phyloP scores from a whole-genome alignment of 805 yeast species.

The Saccharomyces jurei region DNA sequence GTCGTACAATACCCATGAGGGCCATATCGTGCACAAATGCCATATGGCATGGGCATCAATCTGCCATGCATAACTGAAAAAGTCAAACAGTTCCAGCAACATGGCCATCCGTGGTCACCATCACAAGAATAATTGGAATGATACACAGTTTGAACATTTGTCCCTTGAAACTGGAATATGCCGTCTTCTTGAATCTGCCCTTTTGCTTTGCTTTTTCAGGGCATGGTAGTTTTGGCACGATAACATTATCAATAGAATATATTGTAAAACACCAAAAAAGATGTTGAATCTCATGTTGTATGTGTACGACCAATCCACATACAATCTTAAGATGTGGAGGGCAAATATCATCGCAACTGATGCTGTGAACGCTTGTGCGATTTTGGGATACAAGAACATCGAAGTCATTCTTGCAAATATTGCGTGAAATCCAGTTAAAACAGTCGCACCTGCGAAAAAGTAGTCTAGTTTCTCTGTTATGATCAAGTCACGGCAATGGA shows the following conservation, averaged over 20 bases:
- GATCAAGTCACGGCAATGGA: constrained; percentile 77
- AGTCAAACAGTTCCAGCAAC: constrained; percentile 88
- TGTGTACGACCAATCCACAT: constrained; percentile 77
- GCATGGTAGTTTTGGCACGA: constrained; percentile 28
- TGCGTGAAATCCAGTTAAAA: constrained; percentile 68
- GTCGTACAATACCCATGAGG: constrained; percentile 66
- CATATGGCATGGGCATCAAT: constrained; percentile 90
- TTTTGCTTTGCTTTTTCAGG: constrained; percentile 4
- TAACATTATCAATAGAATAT: constrained; percentile 34
- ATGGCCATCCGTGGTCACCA: constrained; percentile 59
- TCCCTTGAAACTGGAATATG: neutral
- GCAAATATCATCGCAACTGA: constrained; percentile 45
- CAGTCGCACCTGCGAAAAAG: constrained; percentile 87
- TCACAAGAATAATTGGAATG: constrained; percentile 45
- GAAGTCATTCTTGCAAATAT: constrained; percentile 53
- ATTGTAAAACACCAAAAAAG: constrained; percentile 67
- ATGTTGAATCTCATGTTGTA: constrained; percentile 92
- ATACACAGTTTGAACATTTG: constrained; percentile 24
- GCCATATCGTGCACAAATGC: constrained; percentile 85
- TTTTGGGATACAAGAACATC: constrained; percentile 38
- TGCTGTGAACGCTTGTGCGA: constrained; percentile 33
- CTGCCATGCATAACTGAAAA: constrained; percentile 59
- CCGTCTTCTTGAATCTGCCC: constrained; percentile 5
- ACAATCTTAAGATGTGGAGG: constrained; percentile 58
- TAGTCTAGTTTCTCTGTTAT: constrained; percentile 83